A percentile compares a stretch with the other conserved stretches of the same genome.
Evolutionary conservation across 495 filamentous ascomycete species (phyloP).

Genomic region (Aspergillus hancockii): DNA sequence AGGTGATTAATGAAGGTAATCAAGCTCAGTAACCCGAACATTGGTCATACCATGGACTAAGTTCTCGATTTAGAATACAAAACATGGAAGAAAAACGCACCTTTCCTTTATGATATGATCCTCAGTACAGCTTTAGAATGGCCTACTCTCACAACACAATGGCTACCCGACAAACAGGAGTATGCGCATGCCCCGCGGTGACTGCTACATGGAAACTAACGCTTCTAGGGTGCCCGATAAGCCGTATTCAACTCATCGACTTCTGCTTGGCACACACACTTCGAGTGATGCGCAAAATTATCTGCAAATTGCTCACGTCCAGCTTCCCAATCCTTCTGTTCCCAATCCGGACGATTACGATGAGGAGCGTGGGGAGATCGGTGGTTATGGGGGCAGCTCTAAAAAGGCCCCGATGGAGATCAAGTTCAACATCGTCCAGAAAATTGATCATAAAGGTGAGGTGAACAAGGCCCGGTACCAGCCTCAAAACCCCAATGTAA

Average conservation of each 20-base stretch:
- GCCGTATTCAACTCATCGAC: conserved; percentile 82
- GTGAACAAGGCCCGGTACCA: conserved; percentile 99
- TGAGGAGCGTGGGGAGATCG: conserved; percentile 87
- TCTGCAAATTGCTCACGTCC: conserved; percentile 89
- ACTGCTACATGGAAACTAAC: conserved; percentile 15
- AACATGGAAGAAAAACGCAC: conserved; percentile 99
- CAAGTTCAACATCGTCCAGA: conserved; percentile 88
- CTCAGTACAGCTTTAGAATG: conserved; percentile 93
- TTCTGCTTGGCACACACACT: conserved; percentile 94
- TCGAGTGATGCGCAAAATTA: conserved; percentile 86
- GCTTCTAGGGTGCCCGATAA: conserved; percentile 68
- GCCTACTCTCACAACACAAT: conserved; percentile 97
- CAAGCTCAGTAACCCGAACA: neutral
- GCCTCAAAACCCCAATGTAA: conserved; percentile 96
- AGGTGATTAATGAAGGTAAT: conserved; percentile 90
- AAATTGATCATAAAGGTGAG: conserved; percentile 93
- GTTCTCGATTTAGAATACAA: conserved; percentile 78
- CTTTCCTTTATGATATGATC: conserved; percentile 97
- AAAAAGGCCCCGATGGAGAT: conserved; percentile 69
- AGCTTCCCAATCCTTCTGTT: conserved; percentile 76
- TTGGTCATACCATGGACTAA: conserved; percentile 13
- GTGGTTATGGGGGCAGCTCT: conserved; percentile 73
- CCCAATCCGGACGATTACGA: conserved; percentile 83
- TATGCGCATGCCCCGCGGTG: conserved; percentile 34
- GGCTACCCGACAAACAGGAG: conserved; percentile 95